Base-by-base conservation (phyloP, 176 grass and related monocot genomes). In the Musa schizocarpa region DNA sequence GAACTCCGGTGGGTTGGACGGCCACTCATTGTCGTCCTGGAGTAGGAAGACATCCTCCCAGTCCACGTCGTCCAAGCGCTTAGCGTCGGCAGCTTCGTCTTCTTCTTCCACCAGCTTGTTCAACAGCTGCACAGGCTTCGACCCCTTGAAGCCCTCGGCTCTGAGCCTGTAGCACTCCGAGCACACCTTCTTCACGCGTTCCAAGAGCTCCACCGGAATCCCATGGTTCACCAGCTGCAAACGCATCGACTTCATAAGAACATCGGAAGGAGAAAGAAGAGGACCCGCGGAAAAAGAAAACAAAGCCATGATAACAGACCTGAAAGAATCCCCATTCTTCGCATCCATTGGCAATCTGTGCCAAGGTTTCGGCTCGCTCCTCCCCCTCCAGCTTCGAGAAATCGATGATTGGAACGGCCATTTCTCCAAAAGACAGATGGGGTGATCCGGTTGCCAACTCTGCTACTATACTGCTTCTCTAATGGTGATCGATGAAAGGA, bases 11-110 rank as follows among this genome's bases (percentile, higher is more conserved):
- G 71, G 71, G 22, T 74, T 17, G 1, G 52, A 74, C 4, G 71
- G 71, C 71, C 71, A 74, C 11, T 54, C 52, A 20, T 74, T 74
- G 71, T 74, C 71, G 52, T 74, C 71, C 17, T 74, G 71, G 71
- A 74, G 50, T 9, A 74, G 13, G 53, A 74, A 74, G 8, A 74
- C 71, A 12, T 74, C 71, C 71, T 74, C 71, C 71, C 71, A 74
- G 23, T 74, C 71, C 6, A 74, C 9, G 11, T 25, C 51, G 11
- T 74, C 53, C 20, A 19, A 16, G 9, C 13, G 9, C 52, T 55
- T 23, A 9, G 5, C 71, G 16, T 12, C 68, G 1, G 48, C 19
- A 16, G 25, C 67, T 50, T 50, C 51, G 17, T 21, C 52, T 55
- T 54, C 20, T 55, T n/a, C 22, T 1, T 74, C 52, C 52, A 56